Evolutionary conservation across 495 filamentous ascomycete genomes (phyloP).

Genomic region (Oleoguttula mirabilis): DNA sequence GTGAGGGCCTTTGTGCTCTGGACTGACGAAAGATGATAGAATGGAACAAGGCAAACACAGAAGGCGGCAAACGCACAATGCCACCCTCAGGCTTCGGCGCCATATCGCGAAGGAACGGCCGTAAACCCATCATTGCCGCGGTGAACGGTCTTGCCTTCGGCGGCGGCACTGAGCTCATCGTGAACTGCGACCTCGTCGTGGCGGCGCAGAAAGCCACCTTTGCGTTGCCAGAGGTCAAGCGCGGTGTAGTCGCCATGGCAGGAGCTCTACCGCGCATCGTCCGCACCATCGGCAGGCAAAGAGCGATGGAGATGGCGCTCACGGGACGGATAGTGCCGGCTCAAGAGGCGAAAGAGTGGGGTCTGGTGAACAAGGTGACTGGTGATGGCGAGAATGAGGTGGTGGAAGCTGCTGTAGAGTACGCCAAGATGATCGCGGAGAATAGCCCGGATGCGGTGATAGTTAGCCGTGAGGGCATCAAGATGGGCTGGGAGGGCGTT

Average conservation of each 20-base stretch:
- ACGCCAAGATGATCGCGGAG: constrained; percentile 39
- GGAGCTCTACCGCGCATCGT: constrained; percentile 62
- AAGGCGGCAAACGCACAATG: background rate
- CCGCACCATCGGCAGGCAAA: constrained; percentile 52
- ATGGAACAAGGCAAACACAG: constrained; percentile 4
- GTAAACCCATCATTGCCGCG: constrained; percentile 60
- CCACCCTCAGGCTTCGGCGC: constrained; percentile 25
- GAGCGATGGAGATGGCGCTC: constrained; percentile 60
- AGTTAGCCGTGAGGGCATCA: constrained; percentile 52
- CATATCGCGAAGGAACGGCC: constrained; percentile 31
- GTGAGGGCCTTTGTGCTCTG: too few relatives aligned
- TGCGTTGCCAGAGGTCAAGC: constrained; percentile 53
- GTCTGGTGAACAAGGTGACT: constrained; percentile 53
- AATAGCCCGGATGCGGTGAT: constrained; percentile 66
- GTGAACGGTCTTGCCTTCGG: constrained; percentile 67
- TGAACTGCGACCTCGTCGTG: constrained; percentile 59
- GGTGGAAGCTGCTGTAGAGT: constrained; percentile 21
- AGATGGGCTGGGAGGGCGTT: constrained; percentile 53
- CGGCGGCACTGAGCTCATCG: constrained; percentile 60
- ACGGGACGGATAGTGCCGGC: constrained; percentile 48
- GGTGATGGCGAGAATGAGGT: constrained; percentile 34
- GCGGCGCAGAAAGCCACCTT: constrained; percentile 45
- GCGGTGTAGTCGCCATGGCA: constrained; percentile 58
- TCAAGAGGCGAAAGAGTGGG: constrained; percentile 52
- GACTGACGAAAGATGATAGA: too few relatives aligned